These are phyloP conservation scores for Emergomyces pasteurianus DNA, from an alignment of 2,329 filamentous ascomycete species.

Conservation along the genomic window DNA sequence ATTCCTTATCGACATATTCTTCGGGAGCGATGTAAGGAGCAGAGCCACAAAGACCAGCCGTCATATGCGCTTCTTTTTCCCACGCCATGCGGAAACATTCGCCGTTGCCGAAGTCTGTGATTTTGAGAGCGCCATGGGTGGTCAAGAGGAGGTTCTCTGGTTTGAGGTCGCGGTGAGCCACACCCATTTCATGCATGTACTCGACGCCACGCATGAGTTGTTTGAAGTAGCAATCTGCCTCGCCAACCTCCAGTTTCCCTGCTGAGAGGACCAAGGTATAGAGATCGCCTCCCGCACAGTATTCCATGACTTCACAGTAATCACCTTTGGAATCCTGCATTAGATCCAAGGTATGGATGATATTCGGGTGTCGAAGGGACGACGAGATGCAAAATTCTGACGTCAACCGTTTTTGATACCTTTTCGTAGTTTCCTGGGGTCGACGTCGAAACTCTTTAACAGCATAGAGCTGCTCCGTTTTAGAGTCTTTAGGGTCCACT, in stretches of 20 bases:
- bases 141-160: slow-evolving; percentile 93
- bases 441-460: slow-evolving; percentile 96
- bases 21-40: slow-evolving; percentile 96
- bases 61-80: slow-evolving; percentile 98
- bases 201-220: slow-evolving; percentile 98
- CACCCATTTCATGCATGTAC: slow-evolving; percentile 99
- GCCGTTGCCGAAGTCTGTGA: slow-evolving; percentile 96
- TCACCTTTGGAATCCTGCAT: slow-evolving; percentile 93
- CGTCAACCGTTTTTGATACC: slow-evolving; percentile 93
- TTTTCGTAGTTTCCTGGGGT: slow-evolving; percentile 89
- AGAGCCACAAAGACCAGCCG: slow-evolving; percentile 87
- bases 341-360: slow-evolving; percentile 93
- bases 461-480: slow-evolving; percentile 79
- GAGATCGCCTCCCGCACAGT: slow-evolving; percentile 88
- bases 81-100: slow-evolving; percentile 99
- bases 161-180: slow-evolving; percentile 92
- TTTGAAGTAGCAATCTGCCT: slow-evolving; percentile 98
- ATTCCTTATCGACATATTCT: slow-evolving; percentile 90
- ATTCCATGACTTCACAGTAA: slow-evolving; percentile 99
- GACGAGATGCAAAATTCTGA: slow-evolving; percentile 98
- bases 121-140: slow-evolving; percentile 84
- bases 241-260: slow-evolving; percentile 74
- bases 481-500: slow-evolving; percentile 64
- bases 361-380: slow-evolving; percentile 88
- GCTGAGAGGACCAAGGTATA: slow-evolving; percentile 88